Evolutionary conservation across 176 grass and related monocot genomes (phyloP), one percentile per base, ranked within the genome.

Genomic region (Aegilops bicornis): DNA sequence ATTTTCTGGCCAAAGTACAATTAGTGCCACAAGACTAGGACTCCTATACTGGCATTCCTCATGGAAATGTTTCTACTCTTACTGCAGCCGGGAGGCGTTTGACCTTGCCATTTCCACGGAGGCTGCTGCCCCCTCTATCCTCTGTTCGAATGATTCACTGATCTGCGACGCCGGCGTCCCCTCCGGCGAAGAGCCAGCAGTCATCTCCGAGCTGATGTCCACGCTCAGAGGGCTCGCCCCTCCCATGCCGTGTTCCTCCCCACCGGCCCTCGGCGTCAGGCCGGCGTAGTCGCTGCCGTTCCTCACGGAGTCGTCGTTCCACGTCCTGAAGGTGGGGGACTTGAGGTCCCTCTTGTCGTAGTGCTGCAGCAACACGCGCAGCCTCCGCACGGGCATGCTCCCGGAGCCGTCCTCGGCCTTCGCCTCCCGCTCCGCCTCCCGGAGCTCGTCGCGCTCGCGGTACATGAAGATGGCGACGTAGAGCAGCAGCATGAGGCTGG

Each of bases 381-480:
- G 27, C 71, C 87, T 84, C 47, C 72, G 79, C 76, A 78, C 43
- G 0, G 82, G 58, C 70, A 79, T 47, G 29, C 54, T 86, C 20
- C 73, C 24, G 60, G 84, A 30, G 33, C 68, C 35, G 35, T n/a
- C 77, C 27, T 58, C 81, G 22, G 10, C 63, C 4, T 22, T n/a
- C 3, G n/a, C 61, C 33, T 22, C 23, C 2, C 64, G 27, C 60
- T 67, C 83, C 2, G 33, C 77, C 13, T 35, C 33, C n/a, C 37
- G 77, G 19, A 97, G 82, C 61, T 77, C 85, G 30, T 87, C 59
- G 3, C 87, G 61, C 66, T 98, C 89, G 23, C 74, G 77, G 83
- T 90, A 92, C 39, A 89, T 14, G 76, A 98, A 98, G 10, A 27
- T 87, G 64, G 31, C 66, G 42, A 91, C 3, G 61, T 76, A 87